These are phyloP conservation scores for Piromyces finnis DNA, from an alignment of 192 early-diverging fungal species.

Conservation along the genomic window DNA sequence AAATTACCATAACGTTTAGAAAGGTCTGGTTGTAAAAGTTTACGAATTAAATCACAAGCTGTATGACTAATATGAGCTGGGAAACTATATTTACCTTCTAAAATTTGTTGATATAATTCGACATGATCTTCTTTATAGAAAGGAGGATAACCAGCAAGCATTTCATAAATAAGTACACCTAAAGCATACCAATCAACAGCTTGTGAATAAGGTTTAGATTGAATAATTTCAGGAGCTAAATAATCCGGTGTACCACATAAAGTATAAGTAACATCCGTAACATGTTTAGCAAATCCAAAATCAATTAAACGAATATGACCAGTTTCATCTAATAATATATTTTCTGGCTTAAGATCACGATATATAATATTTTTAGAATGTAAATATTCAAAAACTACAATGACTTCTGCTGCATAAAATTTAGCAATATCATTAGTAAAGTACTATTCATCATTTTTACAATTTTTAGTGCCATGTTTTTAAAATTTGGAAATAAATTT, in stretches of 20 bases:
- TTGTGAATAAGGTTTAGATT: conserved; percentile 8
- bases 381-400: conserved; percentile 75
- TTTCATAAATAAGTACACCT: conserved; percentile 17
- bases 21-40: neutral
- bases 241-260: conserved; percentile 37
- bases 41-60: neutral
- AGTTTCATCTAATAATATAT: conserved; percentile 48
- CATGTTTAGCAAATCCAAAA: conserved; percentile 11
- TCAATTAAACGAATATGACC: conserved; percentile 56
- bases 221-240: conserved; percentile 19
- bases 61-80: neutral
- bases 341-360: conserved; percentile 82
- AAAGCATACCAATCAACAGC: conserved; percentile 23
- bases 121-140: conserved; percentile 17
- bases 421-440: conserved; percentile 75
- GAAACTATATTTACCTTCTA: conserved; percentile 11
- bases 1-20: conserved; percentile 51
- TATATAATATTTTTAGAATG: conserved; percentile 76
- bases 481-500: no score
- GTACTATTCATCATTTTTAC: conserved; percentile 24
- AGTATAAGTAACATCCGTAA: conserved; percentile 39
- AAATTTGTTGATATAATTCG: conserved; percentile 22
- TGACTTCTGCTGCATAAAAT: conserved; percentile 79
- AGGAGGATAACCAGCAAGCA: conserved; percentile 20
- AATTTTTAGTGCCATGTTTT: no score